Conservation (phyloP, 179 eudicot genomes). For the Silene vulgaris region DNA sequence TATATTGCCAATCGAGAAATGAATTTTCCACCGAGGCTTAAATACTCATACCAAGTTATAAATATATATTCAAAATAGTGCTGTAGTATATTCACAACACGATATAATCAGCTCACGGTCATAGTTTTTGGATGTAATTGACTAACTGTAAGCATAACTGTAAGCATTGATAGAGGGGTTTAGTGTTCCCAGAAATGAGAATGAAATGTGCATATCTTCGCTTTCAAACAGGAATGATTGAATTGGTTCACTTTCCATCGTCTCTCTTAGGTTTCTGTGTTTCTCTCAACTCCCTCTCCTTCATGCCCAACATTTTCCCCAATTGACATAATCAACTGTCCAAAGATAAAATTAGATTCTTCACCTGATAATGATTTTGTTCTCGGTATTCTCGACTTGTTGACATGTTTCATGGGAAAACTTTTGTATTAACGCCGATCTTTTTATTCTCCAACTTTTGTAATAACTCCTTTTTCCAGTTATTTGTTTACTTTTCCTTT, state of each 20-base stretch:
- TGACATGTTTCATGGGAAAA: no score
- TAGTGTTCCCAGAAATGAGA: not conserved
- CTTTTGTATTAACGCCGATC: no score
- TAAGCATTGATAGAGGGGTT: not conserved
- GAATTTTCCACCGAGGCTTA: conserved; percentile 20
- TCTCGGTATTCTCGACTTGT: no score
- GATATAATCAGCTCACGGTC: conserved; percentile 2
- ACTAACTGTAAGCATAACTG: conserved; percentile 25
- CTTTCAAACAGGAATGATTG: not conserved
- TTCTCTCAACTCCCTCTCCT: not conserved
- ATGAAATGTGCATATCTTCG: conserved; percentile 15
- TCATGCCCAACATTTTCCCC: not conserved
- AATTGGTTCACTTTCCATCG: not conserved
- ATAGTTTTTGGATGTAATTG: conserved; percentile 13
- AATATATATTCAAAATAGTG: conserved; percentile 19
- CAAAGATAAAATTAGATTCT: no score
- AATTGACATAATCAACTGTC: no score
- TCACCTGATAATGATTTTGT: no score
- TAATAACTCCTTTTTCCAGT: no score
- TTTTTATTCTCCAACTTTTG: no score
- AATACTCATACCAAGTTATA: conserved; percentile 31
- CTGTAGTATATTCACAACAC: conserved; percentile 9
- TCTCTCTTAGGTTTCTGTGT: not conserved
- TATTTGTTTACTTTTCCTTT: no score
- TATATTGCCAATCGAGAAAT: conserved; percentile 23